Evolutionary conservation across 768 basidiomycete species (phyloP), one percentile per base, ranked within the genome.

Genomic region (Pisolithus sp.): DNA sequence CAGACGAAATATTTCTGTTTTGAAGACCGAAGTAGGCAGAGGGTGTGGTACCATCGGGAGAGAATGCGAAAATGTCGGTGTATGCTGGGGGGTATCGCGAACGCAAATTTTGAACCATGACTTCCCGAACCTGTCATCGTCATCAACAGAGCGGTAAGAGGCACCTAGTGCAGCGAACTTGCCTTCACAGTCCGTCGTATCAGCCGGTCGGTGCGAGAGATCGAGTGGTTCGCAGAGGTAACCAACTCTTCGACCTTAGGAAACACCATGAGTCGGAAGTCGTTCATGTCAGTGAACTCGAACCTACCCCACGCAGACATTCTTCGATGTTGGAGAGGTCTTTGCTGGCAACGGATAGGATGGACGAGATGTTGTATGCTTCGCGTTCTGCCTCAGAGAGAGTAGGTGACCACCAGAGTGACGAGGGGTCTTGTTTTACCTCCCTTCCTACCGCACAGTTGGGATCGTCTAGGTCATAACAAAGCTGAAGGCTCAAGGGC

Each of bases 271-370:
- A 39, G 36, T 36, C 34, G 37, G n/a, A 58, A 18, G 51, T 53
- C 6, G 49, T 46, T 54, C 15, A 18, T 52, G 51, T 42, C 44
- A 51, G 47, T 23, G 47, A 57, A 13, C 10, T 34, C 23, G 41
- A 56, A 65, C 75, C 66, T 64, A 86, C 85, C 52, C 74, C 70
- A 49, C 72, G 68, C 56, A 86, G 68, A 50, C 72, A 76, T 41
- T 79, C 76, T 34, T 77, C 73, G 46, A 87, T 80, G 31, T 68
- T 69, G 9, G 71, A 70, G 31, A 89, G 66, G 59, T 88, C 86
- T 34, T 76, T 76, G 42, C 73, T 71, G 1, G 78, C 79, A 7
- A 76, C 74, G 34, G 72, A 74, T 15, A 88, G 66, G 12, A 81
- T 73, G 30, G 74, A 64, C 41, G 78, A 73, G 8, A 75, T 73